phyloP scores from a whole-genome alignment of 1,139 yeast species.

The Suhomyces taliae region DNA sequence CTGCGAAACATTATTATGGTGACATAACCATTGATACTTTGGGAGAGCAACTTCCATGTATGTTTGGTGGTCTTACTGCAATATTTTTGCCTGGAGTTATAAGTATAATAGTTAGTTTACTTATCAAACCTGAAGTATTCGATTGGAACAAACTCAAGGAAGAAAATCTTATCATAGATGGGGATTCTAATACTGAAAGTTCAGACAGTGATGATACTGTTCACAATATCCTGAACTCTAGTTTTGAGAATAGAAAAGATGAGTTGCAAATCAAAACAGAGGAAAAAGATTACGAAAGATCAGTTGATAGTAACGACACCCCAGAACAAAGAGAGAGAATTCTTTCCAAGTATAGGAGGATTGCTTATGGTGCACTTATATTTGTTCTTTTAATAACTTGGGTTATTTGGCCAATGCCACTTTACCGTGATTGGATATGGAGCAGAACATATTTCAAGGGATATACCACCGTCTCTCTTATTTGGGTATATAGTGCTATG shows the following conservation, averaged over 20 bases:
- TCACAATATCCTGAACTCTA: background rate
- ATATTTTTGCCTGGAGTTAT: slow-evolving; percentile 32
- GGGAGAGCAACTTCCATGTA: slow-evolving; percentile 9
- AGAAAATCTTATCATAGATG: slow-evolving; percentile 22
- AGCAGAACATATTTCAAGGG: slow-evolving; percentile 41
- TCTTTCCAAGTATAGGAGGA: slow-evolving; percentile 12
- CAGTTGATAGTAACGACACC: background rate
- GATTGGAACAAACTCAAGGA: slow-evolving; percentile 32
- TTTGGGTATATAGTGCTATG: slow-evolving; percentile 38
- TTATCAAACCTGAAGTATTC: slow-evolving; percentile 26
- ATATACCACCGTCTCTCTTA: slow-evolving; percentile 37
- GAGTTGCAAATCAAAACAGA: background rate
- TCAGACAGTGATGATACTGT: background rate
- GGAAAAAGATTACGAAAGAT: background rate
- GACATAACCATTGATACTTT: slow-evolving; percentile 21
- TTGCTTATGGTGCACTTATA: slow-evolving; percentile 30
- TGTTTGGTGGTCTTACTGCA: slow-evolving; percentile 25
- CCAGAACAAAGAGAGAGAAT: background rate
- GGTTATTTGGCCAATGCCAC: slow-evolving; percentile 50
- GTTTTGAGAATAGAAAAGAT: slow-evolving; percentile 7
- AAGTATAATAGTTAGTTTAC: slow-evolving; percentile 26
- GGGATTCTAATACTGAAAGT: slow-evolving; percentile 9
- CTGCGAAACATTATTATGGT: slow-evolving; percentile 27
- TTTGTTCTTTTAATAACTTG: slow-evolving; percentile 32
- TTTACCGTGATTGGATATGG: slow-evolving; percentile 46